These are phyloP conservation scores for Mycena olivaceomarginata DNA, from an alignment of 768 basidiomycete genomes.

Conservation along the genomic window DNA sequence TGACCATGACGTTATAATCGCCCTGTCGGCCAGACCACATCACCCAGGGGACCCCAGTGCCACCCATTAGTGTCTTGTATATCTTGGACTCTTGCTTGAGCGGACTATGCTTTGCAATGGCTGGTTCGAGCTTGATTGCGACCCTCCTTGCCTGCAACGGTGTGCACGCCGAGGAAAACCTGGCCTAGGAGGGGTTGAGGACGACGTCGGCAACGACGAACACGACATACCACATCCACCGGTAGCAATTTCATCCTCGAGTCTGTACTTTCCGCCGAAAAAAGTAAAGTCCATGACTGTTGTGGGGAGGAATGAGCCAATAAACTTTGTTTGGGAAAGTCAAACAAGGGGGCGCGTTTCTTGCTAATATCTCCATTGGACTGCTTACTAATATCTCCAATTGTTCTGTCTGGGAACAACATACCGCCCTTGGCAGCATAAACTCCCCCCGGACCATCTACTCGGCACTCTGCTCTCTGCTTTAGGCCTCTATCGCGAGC, in stretches of 20 bases:
- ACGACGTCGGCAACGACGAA: slow-evolving; percentile 12
- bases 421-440: too few species aligned
- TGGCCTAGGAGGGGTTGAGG: slow-evolving; percentile 68
- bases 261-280: slow-evolving; percentile 81
- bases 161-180: slow-evolving; percentile 87
- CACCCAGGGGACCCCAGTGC: slow-evolving; percentile 93
- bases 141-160: slow-evolving; percentile 90
- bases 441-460: not conserved
- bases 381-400: not conserved
- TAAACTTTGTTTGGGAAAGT: slow-evolving; percentile 24
- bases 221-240: slow-evolving; percentile 81
- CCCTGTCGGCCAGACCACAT: slow-evolving; percentile 95
- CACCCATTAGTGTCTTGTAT: slow-evolving; percentile 94
- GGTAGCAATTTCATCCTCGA: slow-evolving; percentile 88
- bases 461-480: slow-evolving; percentile 3
- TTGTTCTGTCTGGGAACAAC: too few species aligned
- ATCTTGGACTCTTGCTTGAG: slow-evolving; percentile 94
- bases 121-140: slow-evolving; percentile 89
- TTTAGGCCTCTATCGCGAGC: slow-evolving; percentile 23
- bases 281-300: slow-evolving; percentile 66
- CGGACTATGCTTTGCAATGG: slow-evolving; percentile 74
- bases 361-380: slow-evolving; percentile 27
- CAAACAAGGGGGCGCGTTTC: slow-evolving; percentile 22
- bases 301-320: slow-evolving; percentile 24
- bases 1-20: slow-evolving; percentile 98